A percentile compares a stretch with the other conserved stretches of the same genome.
Conservation (phyloP, 345 rosid species). For the Angophora floribunda region DNA sequence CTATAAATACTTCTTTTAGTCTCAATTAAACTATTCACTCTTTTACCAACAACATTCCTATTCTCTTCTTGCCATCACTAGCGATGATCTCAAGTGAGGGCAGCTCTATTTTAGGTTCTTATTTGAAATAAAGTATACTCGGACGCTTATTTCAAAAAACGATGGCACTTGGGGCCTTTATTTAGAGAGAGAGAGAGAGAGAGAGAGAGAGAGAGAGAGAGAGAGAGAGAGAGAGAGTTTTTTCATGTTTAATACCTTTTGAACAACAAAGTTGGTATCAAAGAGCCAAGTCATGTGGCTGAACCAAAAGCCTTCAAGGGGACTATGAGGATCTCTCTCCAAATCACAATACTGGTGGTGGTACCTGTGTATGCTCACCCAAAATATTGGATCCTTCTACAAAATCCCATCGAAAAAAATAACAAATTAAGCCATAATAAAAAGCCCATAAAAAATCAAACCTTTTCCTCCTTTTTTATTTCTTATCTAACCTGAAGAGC, state of each 20-base stretch:
- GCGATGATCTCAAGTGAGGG: no score
- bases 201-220: neutral
- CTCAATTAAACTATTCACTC: no score
- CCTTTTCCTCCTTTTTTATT: neutral
- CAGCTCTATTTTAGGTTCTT: no score
- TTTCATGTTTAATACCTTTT: slow-evolving; percentile 36
- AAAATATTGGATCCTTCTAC: slow-evolving; percentile 73
- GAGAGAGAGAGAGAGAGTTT: neutral
- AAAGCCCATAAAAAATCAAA: neutral
- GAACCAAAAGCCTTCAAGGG: slow-evolving; percentile 88
- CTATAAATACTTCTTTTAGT: no score
- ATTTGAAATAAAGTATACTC: no score
- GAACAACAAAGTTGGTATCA: slow-evolving; percentile 33
- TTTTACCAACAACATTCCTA: no score
- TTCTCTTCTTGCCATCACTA: no score
- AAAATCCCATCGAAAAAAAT: neutral
- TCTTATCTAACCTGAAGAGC: slow-evolving; percentile 59
- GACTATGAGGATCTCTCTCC: slow-evolving; percentile 90
- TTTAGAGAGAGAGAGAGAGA: no score
- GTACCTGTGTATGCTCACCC: slow-evolving; percentile 94
- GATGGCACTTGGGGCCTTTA: no score
- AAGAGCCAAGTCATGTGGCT: slow-evolving; percentile 88
- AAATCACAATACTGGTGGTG: slow-evolving; percentile 90
- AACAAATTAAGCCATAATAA: neutral
- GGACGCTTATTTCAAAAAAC: no score